phyloP scores from a whole-genome alignment of 169 alveolate genomes.

The Neospora caninum region DNA sequence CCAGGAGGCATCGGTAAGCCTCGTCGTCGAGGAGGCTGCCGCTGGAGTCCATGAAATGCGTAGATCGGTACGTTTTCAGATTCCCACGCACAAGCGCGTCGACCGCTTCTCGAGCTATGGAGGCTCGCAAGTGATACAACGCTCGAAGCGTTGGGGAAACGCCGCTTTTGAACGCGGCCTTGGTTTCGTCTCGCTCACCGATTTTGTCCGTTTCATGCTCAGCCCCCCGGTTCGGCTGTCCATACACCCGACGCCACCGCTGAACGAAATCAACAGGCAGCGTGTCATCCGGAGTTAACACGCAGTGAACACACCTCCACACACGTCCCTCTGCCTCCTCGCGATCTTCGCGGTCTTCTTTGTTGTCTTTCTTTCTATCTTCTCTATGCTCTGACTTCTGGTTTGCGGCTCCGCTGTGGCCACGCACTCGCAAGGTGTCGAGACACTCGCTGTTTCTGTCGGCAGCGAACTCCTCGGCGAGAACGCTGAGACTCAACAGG shows the following conservation, averaged over 20 bases:
- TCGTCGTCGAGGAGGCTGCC: neutral
- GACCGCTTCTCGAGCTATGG: neutral
- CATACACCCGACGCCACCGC: neutral
- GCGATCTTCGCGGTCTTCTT: neutral
- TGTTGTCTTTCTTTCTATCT: neutral
- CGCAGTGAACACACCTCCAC: constrained; percentile 30
- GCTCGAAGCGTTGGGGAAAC: neutral
- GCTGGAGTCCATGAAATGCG: neutral
- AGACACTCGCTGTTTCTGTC: neutral
- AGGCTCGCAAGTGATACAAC: neutral
- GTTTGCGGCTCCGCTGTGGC: neutral
- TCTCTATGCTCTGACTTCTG: neutral
- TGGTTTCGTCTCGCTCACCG: neutral
- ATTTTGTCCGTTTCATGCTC: neutral
- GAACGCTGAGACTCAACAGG: neutral
- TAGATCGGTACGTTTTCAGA: neutral
- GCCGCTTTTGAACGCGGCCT: neutral
- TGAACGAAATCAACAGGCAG: neutral
- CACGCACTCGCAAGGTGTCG: neutral
- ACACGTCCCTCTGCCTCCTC: neutral
- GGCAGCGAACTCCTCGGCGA: neutral
- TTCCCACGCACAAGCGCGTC: neutral
- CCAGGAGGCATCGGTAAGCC: neutral
- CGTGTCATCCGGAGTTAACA: neutral
- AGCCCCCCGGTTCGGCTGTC: neutral